These are phyloP conservation scores for Gloeostereum incarnatum DNA, from an alignment of 768 basidiomycete genomes.

Conservation along the genomic window DNA sequence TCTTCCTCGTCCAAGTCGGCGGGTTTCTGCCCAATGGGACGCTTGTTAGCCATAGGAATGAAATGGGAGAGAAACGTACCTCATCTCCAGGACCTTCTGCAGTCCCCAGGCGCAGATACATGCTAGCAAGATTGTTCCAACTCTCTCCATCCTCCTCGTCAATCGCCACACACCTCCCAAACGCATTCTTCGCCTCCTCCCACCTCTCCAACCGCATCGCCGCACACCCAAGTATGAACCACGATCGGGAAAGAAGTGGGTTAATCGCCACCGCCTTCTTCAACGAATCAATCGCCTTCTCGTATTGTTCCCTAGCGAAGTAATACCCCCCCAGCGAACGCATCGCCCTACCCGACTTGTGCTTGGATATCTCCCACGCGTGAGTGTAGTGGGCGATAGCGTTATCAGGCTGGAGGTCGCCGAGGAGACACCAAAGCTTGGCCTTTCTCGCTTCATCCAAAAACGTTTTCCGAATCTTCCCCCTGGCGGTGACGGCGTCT, in stretches of 20 bases:
- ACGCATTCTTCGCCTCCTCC: conserved; percentile 77
- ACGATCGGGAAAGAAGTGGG: conserved; percentile 77
- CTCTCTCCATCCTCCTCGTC: conserved; percentile 97
- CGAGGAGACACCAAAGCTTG: conserved; percentile 91
- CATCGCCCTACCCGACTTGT: conserved; percentile 84
- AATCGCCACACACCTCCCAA: conserved; percentile 77
- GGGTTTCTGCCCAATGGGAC: neutral
- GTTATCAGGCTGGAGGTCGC: conserved; percentile 75
- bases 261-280: conserved; percentile 78
- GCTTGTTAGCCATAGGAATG: neutral
- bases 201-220: conserved; percentile 77
- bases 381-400: conserved; percentile 63
- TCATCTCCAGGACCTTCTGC: conserved; percentile 20
- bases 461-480: conserved; percentile 36
- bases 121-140: conserved; percentile 95
- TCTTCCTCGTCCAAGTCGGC: neutral
- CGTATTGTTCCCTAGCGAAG: conserved; percentile 60
- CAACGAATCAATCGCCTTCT: conserved; percentile 55
- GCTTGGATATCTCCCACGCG: conserved; percentile 77
- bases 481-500: conserved; percentile 56
- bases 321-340: conserved; percentile 82
- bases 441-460: conserved; percentile 70
- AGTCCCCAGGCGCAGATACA: conserved; percentile 79
- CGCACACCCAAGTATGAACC: conserved; percentile 97
- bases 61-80: conserved; percentile 11